These are phyloP conservation scores for Luffa aegyptiaca DNA, from an alignment of 306 rosid species.

Conservation along the genomic window DNA sequence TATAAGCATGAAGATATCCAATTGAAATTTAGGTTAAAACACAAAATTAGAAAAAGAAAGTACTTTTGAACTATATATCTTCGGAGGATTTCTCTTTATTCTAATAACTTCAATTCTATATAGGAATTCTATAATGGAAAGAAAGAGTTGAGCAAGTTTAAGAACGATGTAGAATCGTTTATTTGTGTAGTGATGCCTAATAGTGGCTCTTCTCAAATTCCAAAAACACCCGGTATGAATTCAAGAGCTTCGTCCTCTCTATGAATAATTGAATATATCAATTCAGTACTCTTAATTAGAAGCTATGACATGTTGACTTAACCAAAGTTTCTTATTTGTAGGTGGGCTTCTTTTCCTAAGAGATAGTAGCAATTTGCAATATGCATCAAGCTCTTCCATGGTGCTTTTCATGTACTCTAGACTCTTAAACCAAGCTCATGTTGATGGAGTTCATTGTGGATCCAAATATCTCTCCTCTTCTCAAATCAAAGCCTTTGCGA, in stretches of 20 bases:
- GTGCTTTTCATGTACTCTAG: slow-evolving; percentile 53
- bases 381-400: slow-evolving; percentile 52
- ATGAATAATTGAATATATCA: not conserved
- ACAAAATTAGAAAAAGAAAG: not conserved
- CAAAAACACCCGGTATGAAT: slow-evolving; percentile 50
- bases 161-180: slow-evolving; percentile 51
- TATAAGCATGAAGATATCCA: no score
- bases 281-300: not conserved
- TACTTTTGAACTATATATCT: no score
- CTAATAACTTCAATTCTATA: not conserved
- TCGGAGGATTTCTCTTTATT: not conserved
- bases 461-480: slow-evolving; percentile 39
- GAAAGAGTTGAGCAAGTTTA: slow-evolving; percentile 38
- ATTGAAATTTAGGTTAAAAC: not conserved
- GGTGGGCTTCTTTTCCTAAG: slow-evolving; percentile 69
- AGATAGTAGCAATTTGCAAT: slow-evolving; percentile 69
- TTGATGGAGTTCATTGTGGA: slow-evolving; percentile 55
- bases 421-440: slow-evolving; percentile 27
- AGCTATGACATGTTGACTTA: no score
- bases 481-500: slow-evolving; percentile 51
- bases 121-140: slow-evolving; percentile 59
- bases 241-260: not conserved
- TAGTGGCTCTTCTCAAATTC: slow-evolving; percentile 52
- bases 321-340: slow-evolving; percentile 10
- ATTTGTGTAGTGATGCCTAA: slow-evolving; percentile 69